Evolutionary conservation across 192 early-diverging fungal genomes (phyloP).

Genomic region (Allomyces macrogynus): DNA sequence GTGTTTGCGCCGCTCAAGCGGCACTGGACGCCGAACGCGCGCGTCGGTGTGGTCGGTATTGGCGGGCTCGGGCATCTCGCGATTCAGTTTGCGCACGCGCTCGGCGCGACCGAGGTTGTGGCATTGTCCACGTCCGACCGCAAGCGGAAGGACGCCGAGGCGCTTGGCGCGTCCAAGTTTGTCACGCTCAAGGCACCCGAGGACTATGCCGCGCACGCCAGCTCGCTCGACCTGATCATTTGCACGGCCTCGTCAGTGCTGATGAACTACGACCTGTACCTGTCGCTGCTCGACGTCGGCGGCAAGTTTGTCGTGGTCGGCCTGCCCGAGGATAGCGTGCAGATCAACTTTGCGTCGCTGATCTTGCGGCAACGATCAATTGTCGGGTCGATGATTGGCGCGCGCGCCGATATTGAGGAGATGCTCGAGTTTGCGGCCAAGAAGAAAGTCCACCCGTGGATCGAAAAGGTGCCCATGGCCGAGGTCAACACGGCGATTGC

Average conservation of each 20-base stretch:
- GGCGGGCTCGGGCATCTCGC: constrained; percentile 61
- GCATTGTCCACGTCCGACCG: background rate
- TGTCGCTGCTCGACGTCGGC: constrained; percentile 27
- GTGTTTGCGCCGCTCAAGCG: constrained; percentile 48
- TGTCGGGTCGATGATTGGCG: constrained; percentile 43
- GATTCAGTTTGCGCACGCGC: constrained; percentile 1
- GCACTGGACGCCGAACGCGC: constrained; percentile 36
- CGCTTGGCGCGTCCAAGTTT: background rate
- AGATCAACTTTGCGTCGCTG: constrained; percentile 20
- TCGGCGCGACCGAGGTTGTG: background rate
- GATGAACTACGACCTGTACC: constrained; percentile 22
- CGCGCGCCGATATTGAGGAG: constrained; percentile 27
- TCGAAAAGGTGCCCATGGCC: too few relatives aligned
- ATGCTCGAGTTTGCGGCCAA: constrained; percentile 33
- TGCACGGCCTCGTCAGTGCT: constrained; percentile 12
- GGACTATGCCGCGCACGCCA: constrained; percentile 7
- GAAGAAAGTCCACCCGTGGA: too few relatives aligned
- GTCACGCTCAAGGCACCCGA: constrained; percentile 4
- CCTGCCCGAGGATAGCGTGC: constrained; percentile 30
- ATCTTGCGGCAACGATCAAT: constrained; percentile 20
- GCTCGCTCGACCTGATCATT: constrained; percentile 16
- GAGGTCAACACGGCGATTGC: too few relatives aligned
- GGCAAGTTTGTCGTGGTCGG: constrained; percentile 44
- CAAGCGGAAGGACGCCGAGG: background rate
- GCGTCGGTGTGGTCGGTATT: constrained; percentile 57